Evolutionary conservation across 345 rosid species (phyloP).

Genomic region (Pistacia integerrima): DNA sequence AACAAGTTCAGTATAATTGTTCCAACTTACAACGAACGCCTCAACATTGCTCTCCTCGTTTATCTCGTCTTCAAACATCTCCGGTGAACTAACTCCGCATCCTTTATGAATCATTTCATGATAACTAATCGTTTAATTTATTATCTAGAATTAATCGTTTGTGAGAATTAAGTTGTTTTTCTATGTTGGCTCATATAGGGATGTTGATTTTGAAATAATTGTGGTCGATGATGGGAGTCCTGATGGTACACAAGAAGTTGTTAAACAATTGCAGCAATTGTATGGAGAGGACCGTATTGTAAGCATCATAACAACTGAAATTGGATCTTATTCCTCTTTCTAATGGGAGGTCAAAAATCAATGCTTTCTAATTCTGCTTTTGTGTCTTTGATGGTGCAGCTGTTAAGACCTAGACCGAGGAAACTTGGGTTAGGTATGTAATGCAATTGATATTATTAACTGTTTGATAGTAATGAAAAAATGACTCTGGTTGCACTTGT

Average conservation of each 20-base stretch:
- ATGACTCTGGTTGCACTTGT: constrained; percentile 19
- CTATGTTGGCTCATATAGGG: constrained; percentile 35
- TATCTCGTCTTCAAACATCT: constrained; percentile 96
- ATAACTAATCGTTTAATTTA: not conserved
- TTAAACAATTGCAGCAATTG: constrained; percentile 73
- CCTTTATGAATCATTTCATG: not conserved
- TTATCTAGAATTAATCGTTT: too few relatives aligned
- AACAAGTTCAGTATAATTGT: constrained; percentile 81
- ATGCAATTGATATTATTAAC: constrained; percentile 22
- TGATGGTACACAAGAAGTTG: constrained; percentile 91
- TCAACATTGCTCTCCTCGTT: constrained; percentile 82
- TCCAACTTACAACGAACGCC: constrained; percentile 96
- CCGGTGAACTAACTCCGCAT: constrained; percentile 34
- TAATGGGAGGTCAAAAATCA: not conserved
- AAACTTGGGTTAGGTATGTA: constrained; percentile 92
- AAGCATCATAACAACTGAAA: constrained; percentile 28
- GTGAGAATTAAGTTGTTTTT: not conserved
- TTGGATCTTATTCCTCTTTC: not conserved
- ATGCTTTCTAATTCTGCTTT: constrained; percentile 12
- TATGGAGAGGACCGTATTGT: constrained; percentile 85
- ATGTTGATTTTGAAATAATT: constrained; percentile 82
- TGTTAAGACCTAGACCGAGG: constrained; percentile 79
- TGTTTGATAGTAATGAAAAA: not conserved
- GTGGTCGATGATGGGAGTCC: constrained; percentile 99
- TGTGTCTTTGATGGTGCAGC: constrained; percentile 46